phyloP scores from a whole-genome alignment of 192 early-diverging fungal genomes.

The Gonapodya sp. region DNA sequence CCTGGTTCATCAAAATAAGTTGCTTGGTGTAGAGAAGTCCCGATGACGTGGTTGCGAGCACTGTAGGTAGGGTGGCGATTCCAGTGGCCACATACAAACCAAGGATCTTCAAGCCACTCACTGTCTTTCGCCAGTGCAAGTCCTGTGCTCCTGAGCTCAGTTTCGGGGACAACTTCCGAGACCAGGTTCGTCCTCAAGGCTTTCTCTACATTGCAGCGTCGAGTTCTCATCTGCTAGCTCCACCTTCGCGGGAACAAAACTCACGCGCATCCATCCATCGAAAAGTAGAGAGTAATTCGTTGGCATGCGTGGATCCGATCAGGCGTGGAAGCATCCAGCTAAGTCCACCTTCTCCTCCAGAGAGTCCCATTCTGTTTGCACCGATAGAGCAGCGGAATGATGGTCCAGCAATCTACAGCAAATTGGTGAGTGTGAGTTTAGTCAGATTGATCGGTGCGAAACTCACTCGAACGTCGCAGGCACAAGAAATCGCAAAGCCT shows the following conservation, averaged over 20 bases:
- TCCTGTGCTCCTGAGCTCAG: not conserved
- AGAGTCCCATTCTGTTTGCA: conserved; percentile 3
- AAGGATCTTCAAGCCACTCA: not conserved
- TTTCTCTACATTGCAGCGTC: not conserved
- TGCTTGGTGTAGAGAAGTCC: conserved; percentile 3
- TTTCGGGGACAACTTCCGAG: not conserved
- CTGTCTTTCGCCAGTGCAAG: not conserved
- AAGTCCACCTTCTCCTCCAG: not conserved
- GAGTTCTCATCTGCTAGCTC: not conserved
- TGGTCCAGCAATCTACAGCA: not conserved
- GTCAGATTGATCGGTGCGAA: not conserved
- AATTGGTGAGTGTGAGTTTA: not conserved
- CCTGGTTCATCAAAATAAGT: not conserved
- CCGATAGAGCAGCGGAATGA: not conserved
- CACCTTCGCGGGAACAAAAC: not conserved
- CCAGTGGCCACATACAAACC: not conserved
- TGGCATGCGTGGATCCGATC: not conserved
- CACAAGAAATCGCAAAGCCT: conserved; percentile 2
- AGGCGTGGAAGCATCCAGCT: conserved; percentile 2
- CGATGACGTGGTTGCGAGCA: not conserved
- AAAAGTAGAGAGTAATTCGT: not conserved
- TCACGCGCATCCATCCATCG: not conserved
- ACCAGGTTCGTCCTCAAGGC: not conserved
- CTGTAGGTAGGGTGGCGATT: not conserved
- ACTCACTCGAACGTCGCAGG: not conserved